phyloP scores from a whole-genome alignment of 495 filamentous ascomycete genomes.

The Friedmanniomyces simplex region DNA sequence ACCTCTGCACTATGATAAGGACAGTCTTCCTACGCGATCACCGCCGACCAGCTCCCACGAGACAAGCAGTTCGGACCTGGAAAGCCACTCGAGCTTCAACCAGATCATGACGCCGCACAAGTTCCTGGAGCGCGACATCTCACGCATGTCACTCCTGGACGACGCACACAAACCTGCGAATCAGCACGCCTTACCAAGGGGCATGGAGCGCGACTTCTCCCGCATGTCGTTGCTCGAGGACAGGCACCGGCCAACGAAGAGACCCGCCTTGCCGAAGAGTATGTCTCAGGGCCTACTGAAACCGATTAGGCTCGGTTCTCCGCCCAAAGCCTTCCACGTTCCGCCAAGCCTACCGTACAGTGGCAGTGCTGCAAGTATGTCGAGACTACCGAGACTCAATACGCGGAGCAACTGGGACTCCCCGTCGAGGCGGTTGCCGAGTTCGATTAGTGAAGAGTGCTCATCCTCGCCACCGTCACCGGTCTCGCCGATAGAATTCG shows the following conservation, averaged over 20 bases:
- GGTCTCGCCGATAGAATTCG: conserved; percentile 1
- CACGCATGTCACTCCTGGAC: conserved; percentile 10
- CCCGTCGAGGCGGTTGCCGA: neutral
- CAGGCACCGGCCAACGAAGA: neutral
- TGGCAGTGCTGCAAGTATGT: neutral
- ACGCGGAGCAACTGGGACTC: neutral
- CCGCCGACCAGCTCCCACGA: conserved; percentile 1
- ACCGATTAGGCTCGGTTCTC: conserved; percentile 7
- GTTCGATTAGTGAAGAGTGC: neutral
- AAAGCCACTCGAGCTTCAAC: conserved; percentile 16
- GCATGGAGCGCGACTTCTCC: neutral
- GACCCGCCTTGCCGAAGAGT: neutral
- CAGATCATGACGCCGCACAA: conserved; percentile 14
- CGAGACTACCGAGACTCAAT: conserved; percentile 4
- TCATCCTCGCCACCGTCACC: neutral
- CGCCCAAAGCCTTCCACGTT: conserved; percentile 2
- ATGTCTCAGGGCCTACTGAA: conserved; percentile 6
- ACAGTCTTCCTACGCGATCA: conserved; percentile 1
- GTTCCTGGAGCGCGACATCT: conserved; percentile 4
- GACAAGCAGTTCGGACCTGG: conserved; percentile 8
- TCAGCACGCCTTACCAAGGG: neutral
- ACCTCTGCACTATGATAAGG: neutral
- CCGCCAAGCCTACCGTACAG: conserved; percentile 5
- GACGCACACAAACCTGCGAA: neutral
- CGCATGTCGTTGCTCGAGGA: neutral